Conservation (phyloP, 2,329 filamentous ascomycete species). For the Aureobasidium zeae region DNA sequence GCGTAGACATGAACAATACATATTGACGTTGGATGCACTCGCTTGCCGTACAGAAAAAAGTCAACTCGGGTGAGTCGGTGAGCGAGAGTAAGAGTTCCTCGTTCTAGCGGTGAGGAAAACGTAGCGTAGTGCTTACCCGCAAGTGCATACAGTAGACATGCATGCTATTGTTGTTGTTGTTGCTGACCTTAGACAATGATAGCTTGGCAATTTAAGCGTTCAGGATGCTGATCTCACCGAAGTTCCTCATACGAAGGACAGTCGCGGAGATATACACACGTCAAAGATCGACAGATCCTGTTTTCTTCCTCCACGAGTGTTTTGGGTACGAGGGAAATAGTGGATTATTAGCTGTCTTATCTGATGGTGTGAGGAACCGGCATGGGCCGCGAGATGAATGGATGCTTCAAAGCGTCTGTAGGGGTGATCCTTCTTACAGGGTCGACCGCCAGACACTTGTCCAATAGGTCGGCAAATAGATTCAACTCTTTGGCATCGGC, state of each 20-base stretch:
- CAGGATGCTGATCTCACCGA: slow-evolving; percentile 4
- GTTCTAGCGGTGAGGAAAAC: neutral
- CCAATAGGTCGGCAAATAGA: slow-evolving; percentile 76
- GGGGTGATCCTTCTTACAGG: slow-evolving; percentile 87
- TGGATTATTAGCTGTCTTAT: neutral
- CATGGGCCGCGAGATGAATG: slow-evolving; percentile 57
- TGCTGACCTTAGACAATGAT: slow-evolving; percentile 11
- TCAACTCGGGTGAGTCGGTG: neutral
- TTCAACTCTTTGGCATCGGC: slow-evolving; percentile 67
- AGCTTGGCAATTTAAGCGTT: slow-evolving; percentile 14
- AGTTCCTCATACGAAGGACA: neutral
- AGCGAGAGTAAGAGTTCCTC: neutral
- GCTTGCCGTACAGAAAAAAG: neutral
- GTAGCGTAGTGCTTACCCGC: neutral
- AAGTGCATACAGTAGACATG: neutral
- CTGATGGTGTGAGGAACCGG: slow-evolving; percentile 6
- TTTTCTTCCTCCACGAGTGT: slow-evolving; percentile 1
- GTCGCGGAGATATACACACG: neutral
- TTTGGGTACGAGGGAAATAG: neutral
- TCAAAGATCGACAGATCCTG: neutral
- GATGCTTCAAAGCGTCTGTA: slow-evolving; percentile 75
- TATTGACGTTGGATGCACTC: no score
- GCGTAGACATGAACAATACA: no score
- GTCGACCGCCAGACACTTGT: slow-evolving; percentile 80
- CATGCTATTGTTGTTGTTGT: neutral